Conservation (phyloP, 2,329 filamentous ascomycete species). For the Aspergillus novoparasiticus region DNA sequence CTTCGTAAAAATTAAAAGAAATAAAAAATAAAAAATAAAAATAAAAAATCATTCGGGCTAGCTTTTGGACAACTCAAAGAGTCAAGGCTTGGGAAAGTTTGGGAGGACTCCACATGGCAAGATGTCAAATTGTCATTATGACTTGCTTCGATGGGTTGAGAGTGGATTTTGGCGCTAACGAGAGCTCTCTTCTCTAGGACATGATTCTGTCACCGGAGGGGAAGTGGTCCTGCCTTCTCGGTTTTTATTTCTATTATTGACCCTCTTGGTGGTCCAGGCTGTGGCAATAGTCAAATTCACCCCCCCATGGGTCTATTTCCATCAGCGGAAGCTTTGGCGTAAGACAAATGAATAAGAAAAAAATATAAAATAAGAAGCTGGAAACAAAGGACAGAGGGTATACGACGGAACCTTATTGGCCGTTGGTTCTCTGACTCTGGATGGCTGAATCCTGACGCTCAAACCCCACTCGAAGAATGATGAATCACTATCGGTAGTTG, state of each 20-base stretch:
- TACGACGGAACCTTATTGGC: background rate
- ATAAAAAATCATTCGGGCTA: background rate
- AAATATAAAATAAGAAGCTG: background rate
- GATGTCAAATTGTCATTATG: conserved; percentile 4
- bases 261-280: background rate
- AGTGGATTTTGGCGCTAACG: background rate
- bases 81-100: conserved; percentile 2
- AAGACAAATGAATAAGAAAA: no score
- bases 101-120: conserved; percentile 5
- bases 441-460: conserved; percentile 3
- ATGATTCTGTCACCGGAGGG: background rate
- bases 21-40: background rate
- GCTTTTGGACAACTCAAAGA: conserved; percentile 7
- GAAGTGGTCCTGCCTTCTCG: background rate
- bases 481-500: background rate
- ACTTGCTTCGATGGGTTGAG: background rate
- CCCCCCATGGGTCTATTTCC: background rate
- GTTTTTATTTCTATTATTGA: background rate
- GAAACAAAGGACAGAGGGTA: background rate
- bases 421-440: background rate
- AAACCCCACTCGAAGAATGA: background rate
- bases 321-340: background rate
- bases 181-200: background rate
- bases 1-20: background rate
- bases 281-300: background rate